These are phyloP conservation scores for Irpex sp. DNA, from an alignment of 1,284 basidiomycete genomes.

Conservation along the genomic window DNA sequence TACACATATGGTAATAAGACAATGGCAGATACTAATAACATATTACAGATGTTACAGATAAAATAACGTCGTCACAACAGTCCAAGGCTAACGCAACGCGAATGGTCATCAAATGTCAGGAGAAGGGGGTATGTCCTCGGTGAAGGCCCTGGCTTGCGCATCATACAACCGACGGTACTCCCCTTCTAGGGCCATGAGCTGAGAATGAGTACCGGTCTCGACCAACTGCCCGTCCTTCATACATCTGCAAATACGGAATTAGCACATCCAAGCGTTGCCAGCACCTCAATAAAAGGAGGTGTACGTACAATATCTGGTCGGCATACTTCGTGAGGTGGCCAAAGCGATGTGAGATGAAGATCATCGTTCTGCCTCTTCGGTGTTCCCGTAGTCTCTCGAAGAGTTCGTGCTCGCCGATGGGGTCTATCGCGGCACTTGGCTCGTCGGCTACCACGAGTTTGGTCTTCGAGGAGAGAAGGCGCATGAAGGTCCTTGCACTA, in stretches of 20 bases:
- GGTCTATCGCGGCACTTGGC: slow-evolving; percentile 10
- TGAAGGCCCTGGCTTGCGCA: slow-evolving; percentile 57
- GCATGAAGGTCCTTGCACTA: slow-evolving; percentile 9
- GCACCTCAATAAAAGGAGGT: no score
- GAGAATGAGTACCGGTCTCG: slow-evolving; percentile 56
- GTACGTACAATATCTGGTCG: slow-evolving; percentile 53
- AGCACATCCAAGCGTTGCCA: not conserved
- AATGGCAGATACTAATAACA: not conserved
- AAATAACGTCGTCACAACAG: not conserved
- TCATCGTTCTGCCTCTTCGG: slow-evolving; percentile 64
- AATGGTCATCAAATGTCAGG: not conserved
- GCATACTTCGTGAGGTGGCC: slow-evolving; percentile 63
- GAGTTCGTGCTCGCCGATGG: slow-evolving; percentile 29
- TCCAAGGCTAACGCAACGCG: not conserved
- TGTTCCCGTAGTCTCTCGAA: slow-evolving; percentile 55
- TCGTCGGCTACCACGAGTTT: slow-evolving; percentile 8
- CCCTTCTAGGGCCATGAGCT: slow-evolving; percentile 42
- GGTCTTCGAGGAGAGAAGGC: slow-evolving; percentile 4
- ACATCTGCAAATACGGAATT: slow-evolving; percentile 34
- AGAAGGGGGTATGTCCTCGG: not conserved
- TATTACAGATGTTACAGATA: not conserved
- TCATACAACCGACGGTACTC: slow-evolving; percentile 62
- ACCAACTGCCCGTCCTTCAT: slow-evolving; percentile 51
- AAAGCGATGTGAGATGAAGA: slow-evolving; percentile 69
- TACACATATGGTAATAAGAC: not conserved